Evolutionary conservation across 305 asterid species (phyloP), one percentile per base, ranked within the genome.

Genomic region (Fraxinus greggii): DNA sequence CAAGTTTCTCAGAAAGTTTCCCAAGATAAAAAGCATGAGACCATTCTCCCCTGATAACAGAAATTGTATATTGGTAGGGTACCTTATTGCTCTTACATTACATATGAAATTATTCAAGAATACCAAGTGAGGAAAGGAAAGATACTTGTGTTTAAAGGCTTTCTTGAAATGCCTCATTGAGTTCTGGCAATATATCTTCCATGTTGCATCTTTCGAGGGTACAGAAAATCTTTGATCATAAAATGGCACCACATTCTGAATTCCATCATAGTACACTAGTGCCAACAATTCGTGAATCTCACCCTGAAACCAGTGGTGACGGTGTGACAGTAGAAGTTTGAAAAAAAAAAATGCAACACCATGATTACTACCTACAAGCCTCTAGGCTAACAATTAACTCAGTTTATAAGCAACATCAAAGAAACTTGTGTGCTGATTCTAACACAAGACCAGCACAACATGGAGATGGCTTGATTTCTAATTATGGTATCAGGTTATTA

Each of bases 251-350:
- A 97, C 99, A 83, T 97, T 97, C 90, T 97, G 99, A 88, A 95
- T 86, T 77, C 98, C 97, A 88, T 95, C 99, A 88, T 97, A 93
- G 88, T 95, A 97, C 78, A 97, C 99, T 78, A 97, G 81, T 76
- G 99, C 99, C 91, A 97, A 87, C 86, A 95, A 85, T 91, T 95
- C 98, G 23, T 97, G 99, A 86, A 97, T 95, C 92, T 97, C 99
- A 21, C 95, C 98, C 98, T 97, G 94, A 77, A 91, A 89, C 67
- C 84, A 87, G 75, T 78, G 48, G 72, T 51, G 80, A 63, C 67
- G 24, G 87, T 54, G 70, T 48, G 61, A 75, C 40, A 69, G 76
- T 78, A 72, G 76, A 72, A 72, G 28, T 72, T 72, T 32, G 2
- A 1, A 2, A 32, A 28, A 51, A 45, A 70, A 78, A 19, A 69